Percentiles rank a stretch among this genome's conserved stretches.
Evolutionary conservation across 2,329 filamentous ascomycete species (phyloP).

Genomic region (Emmonsiellopsis sp.): DNA sequence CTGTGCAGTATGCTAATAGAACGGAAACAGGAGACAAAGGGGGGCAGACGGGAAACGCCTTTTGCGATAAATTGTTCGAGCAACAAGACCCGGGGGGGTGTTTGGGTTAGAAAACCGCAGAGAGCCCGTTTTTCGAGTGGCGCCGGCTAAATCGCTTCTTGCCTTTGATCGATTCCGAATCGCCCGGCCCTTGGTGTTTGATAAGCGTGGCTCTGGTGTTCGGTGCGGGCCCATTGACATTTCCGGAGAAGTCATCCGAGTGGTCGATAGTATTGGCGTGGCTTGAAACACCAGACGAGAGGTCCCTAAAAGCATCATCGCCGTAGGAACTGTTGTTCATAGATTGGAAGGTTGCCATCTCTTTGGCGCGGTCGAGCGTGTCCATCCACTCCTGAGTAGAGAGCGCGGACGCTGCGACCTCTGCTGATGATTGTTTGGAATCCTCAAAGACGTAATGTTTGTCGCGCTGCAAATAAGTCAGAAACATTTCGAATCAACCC

Average conservation of each 20-base stretch:
- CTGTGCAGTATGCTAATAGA: slow-evolving; percentile 6
- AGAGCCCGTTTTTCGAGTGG: slow-evolving; percentile 89
- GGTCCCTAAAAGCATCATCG: slow-evolving; percentile 59
- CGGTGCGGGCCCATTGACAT: slow-evolving; percentile 16
- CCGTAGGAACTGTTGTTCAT: slow-evolving; percentile 53
- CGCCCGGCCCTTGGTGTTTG: slow-evolving; percentile 33
- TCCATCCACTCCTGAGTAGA: slow-evolving; percentile 90
- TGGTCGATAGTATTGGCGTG: slow-evolving; percentile 38
- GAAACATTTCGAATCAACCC: neutral
- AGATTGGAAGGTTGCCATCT: slow-evolving; percentile 65
- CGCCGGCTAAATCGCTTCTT: slow-evolving; percentile 75
- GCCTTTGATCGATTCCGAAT: slow-evolving; percentile 48
- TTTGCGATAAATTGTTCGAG: neutral
- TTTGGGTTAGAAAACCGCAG: slow-evolving; percentile 77
- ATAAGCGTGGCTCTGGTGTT: slow-evolving; percentile 37
- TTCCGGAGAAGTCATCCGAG: slow-evolving; percentile 29
- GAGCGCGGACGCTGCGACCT: slow-evolving; percentile 54
- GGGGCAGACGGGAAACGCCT: slow-evolving; percentile 14
- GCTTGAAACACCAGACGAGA: slow-evolving; percentile 65
- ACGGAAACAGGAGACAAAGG: slow-evolving; percentile 11
- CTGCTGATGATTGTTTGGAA: slow-evolving; percentile 60
- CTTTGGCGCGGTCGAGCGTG: slow-evolving; percentile 73
- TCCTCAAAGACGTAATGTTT: slow-evolving; percentile 93
- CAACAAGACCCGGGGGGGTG: slow-evolving; percentile 11
- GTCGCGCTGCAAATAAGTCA: slow-evolving; percentile 54